phyloP scores from a whole-genome alignment of 352 stramenopile species.

The Ophiocytium majus region DNA sequence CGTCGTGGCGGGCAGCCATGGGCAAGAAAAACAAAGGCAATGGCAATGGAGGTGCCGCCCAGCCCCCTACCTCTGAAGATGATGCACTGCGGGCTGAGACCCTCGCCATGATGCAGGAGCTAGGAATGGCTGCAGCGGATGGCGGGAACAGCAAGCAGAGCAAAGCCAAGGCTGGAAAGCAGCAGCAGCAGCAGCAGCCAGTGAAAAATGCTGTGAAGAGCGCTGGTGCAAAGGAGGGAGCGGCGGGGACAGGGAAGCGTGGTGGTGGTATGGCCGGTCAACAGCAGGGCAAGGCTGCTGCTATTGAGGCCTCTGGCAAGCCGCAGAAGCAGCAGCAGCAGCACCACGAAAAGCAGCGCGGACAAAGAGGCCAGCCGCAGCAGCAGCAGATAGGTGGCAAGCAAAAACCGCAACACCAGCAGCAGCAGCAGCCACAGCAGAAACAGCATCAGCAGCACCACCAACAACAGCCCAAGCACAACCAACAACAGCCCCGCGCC shows the following conservation, averaged over 20 bases:
- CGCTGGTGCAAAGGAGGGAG: neutral
- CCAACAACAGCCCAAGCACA: too few relatives aligned
- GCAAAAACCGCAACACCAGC: neutral
- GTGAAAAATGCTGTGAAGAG: neutral
- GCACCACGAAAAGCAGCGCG: neutral
- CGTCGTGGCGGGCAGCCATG: too few relatives aligned
- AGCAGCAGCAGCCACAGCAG: constrained; percentile 10
- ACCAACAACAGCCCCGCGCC: too few relatives aligned
- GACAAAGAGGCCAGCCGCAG: neutral
- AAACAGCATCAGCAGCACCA: too few relatives aligned
- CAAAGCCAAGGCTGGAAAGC: neutral
- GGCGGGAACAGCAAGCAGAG: neutral
- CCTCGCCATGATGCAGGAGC: constrained; percentile 1
- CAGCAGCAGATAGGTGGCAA: neutral
- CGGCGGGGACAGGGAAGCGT: neutral
- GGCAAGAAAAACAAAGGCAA: too few relatives aligned
- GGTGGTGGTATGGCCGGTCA: neutral
- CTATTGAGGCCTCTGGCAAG: neutral
- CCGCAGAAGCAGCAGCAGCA: neutral
- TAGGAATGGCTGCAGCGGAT: neutral
- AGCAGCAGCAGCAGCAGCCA: neutral
- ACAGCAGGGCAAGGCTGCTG: neutral
- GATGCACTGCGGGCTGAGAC: neutral
- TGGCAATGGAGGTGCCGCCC: too few relatives aligned
- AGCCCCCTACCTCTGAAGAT: constrained; percentile 11